Base-by-base conservation (phyloP, 2,329 filamentous ascomycete species). In the Aspergillus ruber region DNA sequence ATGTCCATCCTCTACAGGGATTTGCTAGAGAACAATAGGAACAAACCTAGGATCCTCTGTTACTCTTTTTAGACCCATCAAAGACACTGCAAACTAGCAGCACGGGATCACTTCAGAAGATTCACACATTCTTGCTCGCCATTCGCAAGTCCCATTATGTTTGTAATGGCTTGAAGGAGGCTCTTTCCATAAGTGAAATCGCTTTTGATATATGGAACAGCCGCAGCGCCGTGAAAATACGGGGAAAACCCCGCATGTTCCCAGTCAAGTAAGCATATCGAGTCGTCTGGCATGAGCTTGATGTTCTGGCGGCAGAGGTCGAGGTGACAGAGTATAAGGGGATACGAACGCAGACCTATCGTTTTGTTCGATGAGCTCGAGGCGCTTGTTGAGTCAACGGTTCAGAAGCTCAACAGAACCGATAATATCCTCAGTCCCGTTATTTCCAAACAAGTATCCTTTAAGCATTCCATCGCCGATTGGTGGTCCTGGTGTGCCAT, bases 241-340 rank as follows among this genome's bases (percentile, higher is more conserved):
- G 56, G 56, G 44, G 50, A 61, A 42, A 62, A 48, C 12, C 54
- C 55, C 20, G 58, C 52, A 49, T 51, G 51, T 6, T 44, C 56
- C 59, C 57, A 62, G 35, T 63, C 55, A 27, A 61, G 39, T 23
- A 63, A 53, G 51, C 51, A 58, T 8, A 61, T 51, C 6, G 33
- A 52, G 32, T 50, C 43, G 20, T 61, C 55, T 33, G 56, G 52
- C 41, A 46, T 49, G 15, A 61, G 46, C n/a, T 61, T 59, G 25
- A 61, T 58, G 38, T 61, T 63, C 15, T 55, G 51, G 25, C 53
- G 57, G 46, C 50, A 52, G 6, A 62, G 46, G 44, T 63, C 60
- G 42, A 58, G 48, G 45, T 63, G 56, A 40, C 54, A 60, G 15
- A 62, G 48, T 36, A 60, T 54, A 41, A 63, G 58, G 18, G 56